Percentiles rank a stretch among this genome's conserved stretches.
Evolutionary conservation across 1,284 basidiomycete species (phyloP).

Genomic region (Golubevia pallescens): DNA sequence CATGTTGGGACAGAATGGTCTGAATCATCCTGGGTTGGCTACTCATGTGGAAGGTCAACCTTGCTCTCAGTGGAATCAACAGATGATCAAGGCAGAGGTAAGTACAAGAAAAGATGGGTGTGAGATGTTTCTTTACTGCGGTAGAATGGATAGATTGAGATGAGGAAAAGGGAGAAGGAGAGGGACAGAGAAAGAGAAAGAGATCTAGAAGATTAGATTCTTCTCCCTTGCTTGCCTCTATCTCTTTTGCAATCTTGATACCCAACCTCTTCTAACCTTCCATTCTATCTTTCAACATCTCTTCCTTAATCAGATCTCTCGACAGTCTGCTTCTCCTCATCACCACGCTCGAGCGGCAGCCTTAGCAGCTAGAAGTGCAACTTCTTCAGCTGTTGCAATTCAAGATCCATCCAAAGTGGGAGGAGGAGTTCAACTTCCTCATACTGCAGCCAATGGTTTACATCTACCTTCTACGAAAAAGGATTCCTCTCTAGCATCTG

Average conservation of each 20-base stretch:
- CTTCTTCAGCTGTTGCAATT: conserved; percentile 66
- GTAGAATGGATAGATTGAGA: too few relatives aligned
- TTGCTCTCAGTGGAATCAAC: conserved; percentile 56
- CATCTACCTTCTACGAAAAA: conserved; percentile 60
- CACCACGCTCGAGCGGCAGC: conserved; percentile 70
- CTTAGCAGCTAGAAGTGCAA: conserved; percentile 68
- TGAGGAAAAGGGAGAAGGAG: neutral
- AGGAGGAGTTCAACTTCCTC: conserved; percentile 35
- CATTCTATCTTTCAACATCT: neutral
- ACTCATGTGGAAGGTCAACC: conserved; percentile 23
- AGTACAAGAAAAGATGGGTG: neutral
- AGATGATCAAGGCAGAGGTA: conserved; percentile 54
- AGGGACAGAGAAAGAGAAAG: too few relatives aligned
- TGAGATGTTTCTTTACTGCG: too few relatives aligned
- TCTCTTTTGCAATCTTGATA: too few relatives aligned
- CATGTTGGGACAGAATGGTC: neutral
- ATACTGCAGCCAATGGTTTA: conserved; percentile 64
- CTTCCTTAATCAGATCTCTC: conserved; percentile 64
- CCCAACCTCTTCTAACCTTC: too few relatives aligned
- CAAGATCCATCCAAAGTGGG: conserved; percentile 67
- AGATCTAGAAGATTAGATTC: too few relatives aligned
- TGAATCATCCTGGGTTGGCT: conserved; percentile 13
- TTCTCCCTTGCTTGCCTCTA: too few relatives aligned
- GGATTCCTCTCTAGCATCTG: neutral
- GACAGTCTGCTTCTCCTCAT: conserved; percentile 68